phyloP scores from a whole-genome alignment of 2,329 filamentous ascomycete species.

The Pezicula radicicola region DNA sequence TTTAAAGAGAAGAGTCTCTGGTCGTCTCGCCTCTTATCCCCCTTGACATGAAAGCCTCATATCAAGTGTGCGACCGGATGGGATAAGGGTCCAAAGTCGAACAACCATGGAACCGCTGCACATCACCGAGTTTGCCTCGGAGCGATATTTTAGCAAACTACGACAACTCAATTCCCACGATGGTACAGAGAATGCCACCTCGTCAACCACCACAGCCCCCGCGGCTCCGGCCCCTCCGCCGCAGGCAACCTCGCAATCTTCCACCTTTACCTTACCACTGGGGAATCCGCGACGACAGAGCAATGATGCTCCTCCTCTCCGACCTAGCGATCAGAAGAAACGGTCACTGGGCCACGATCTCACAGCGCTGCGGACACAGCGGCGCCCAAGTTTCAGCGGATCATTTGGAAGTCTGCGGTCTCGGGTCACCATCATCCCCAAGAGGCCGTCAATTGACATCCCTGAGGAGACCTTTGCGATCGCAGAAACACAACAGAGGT shows the following conservation, averaged over 20 bases:
- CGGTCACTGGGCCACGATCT: constrained; percentile 29
- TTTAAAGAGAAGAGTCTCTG: constrained; percentile 9
- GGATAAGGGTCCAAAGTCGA: constrained; percentile 25
- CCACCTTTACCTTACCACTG: constrained; percentile 27
- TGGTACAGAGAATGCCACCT: constrained; percentile 36
- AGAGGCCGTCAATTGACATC: constrained; percentile 24
- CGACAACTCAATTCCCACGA: constrained; percentile 46
- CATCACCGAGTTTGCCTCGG: constrained; percentile 64
- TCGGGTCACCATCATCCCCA: constrained; percentile 24
- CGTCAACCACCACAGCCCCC: constrained; percentile 3
- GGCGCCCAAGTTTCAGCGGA: constrained; percentile 27
- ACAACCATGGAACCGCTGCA: constrained; percentile 57
- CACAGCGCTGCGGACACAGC: constrained; percentile 23
- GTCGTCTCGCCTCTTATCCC: constrained; percentile 6
- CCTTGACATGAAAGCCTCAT: constrained; percentile 23
- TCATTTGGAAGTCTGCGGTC: constrained; percentile 28
- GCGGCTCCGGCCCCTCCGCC: constrained; percentile 1
- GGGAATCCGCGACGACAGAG: constrained; percentile 21
- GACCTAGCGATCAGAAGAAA: constrained; percentile 28
- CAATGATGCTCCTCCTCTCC: constrained; percentile 15
- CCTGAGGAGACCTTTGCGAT: constrained; percentile 21
- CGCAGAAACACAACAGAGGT: constrained; percentile 15
- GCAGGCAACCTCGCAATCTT: constrained; percentile 10
- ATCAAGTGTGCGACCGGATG: constrained; percentile 24
- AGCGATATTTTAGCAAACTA: constrained; percentile 62